Conservation (phyloP, 306 rosid species). For the Cucurbita argyrosperma region DNA sequence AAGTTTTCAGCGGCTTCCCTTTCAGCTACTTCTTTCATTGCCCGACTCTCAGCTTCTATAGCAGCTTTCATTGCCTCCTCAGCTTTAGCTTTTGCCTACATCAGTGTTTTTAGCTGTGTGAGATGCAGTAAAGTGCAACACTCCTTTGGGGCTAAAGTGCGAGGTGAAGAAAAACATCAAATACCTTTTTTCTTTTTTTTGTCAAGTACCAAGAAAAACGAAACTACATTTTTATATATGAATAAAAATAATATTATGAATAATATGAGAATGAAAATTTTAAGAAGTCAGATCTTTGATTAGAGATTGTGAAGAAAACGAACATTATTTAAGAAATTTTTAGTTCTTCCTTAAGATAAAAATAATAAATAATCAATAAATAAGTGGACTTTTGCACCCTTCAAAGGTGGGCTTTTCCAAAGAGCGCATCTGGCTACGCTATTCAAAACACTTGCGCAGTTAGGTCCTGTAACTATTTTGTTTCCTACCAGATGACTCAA, state of each 20-base stretch:
- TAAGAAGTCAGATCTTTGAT: not conserved
- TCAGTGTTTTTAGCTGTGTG: not conserved
- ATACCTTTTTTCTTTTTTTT: not conserved
- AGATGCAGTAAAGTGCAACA: not conserved
- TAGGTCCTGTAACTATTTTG: not conserved
- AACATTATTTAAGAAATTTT: no score
- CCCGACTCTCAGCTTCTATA: conserved; percentile 54
- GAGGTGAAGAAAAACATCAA: not conserved
- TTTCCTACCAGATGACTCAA: not conserved
- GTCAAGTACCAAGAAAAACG: not conserved
- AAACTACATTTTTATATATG: not conserved
- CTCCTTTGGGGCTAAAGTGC: not conserved
- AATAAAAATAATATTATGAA: not conserved
- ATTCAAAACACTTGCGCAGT: not conserved
- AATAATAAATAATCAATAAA: no score
- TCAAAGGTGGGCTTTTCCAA: not conserved
- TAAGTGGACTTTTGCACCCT: not conserved
- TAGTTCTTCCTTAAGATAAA: no score
- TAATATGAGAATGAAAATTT: not conserved
- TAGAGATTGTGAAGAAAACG: not conserved
- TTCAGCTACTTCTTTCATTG: conserved; percentile 37
- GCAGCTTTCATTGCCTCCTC: conserved; percentile 64
- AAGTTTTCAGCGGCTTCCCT: conserved; percentile 26
- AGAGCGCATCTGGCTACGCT: not conserved
- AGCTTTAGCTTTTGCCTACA: conserved; percentile 62